Evolutionary conservation across 352 stramenopile species (phyloP), one percentile per base, ranked within the genome.

Genomic region (Globisporangium barbulae): DNA sequence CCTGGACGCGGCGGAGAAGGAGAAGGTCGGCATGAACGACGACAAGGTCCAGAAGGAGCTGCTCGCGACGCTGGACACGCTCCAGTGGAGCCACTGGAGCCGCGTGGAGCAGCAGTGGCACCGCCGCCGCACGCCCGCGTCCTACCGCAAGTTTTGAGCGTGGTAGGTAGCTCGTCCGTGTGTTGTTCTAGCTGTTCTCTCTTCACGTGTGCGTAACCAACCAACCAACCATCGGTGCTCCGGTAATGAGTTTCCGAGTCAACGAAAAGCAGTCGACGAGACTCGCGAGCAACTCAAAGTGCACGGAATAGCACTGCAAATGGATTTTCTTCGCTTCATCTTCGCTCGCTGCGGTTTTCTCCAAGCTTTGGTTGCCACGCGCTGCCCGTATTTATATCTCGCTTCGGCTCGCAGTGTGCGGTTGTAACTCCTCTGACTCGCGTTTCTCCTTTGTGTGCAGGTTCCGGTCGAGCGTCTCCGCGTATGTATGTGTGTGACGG

Each of bases 11-110:
- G 68, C 75, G 31, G 85, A 94, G 28, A 79, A 75, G 56, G 72
- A 72, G 52, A 94, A 94, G 75, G 81, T 93, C 31, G 52, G 52
- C 5, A 61, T 88, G 28, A 64, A 74, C 50, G 73, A 88, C 22
- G 74, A 89, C 28, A 78, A 82, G 61, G 71, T 93, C 17, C 69
- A 78, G n/a, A 55, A 67, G 15, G 71, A 89, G 61, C 70, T 88
- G 7, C 42, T 76, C 49, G 68, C 19, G 15, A 69, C 72, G 30
- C 67, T 84, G 37, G 42, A 73, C 30, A 49, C 64, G 21, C 69
- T 94, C 44, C n/a, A 74, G 44, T 92, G 83, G 85, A 56, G 45
- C 21, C 80, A 92, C 72, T 91, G 82, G 81, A 58, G 59, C 21
- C 47, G 48, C 22, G 61, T 82, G 48, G 85, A 93, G 65, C 54